Base-by-base conservation (phyloP, 805 yeast genomes). In the Starmerella bombicola region DNA sequence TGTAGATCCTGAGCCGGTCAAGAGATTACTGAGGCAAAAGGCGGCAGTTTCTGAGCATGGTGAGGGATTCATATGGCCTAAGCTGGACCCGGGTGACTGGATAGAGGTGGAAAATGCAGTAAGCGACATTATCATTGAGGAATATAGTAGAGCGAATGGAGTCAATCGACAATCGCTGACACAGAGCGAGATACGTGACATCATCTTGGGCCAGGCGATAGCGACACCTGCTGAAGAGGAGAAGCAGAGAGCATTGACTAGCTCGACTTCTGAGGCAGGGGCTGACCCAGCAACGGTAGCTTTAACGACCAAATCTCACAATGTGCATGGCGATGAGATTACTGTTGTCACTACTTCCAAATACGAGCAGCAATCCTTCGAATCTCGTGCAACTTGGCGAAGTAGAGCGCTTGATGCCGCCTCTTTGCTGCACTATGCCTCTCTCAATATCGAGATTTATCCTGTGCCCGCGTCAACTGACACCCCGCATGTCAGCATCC, bases 261-360 rank as follows among this genome's bases (percentile, higher is more conserved):
- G 33, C 3, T 34, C 30, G 23, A 35, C 30, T 2, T 78, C 86
- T 0, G 86, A 80, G 43, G 67, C 83, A 37, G 70, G 67, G 25
- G 61, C 64, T 5, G 35, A 19, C 6, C 10, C 10, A 35, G 66
- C 64, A 8, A 25, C 4, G 24, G 73, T 85, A 0, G 91, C 93
- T 0, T 69, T 78, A 51, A 85, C 83, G 52, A 76, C 93, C 0
- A 79, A 77, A 42, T 80, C 93, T 0, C 76, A 77, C 20, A 91
- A 84, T 55, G 94, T 82, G 2, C 96, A 86, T 55, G 99, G 99
- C 25, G 98, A 91, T 56, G 93, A 86, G 53, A 88, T 91, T 53
- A 79, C 81, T 31, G 88, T 95, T 0, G 95, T 88, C 23, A 85
- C 97, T 0, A 85, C 97, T 0, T 76, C 86, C 15, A 75, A 75